Percentiles rank a stretch among this genome's conserved stretches.
Evolutionary conservation across 768 basidiomycete genomes (phyloP).

Genomic region (Phaeolepiota aurea): DNA sequence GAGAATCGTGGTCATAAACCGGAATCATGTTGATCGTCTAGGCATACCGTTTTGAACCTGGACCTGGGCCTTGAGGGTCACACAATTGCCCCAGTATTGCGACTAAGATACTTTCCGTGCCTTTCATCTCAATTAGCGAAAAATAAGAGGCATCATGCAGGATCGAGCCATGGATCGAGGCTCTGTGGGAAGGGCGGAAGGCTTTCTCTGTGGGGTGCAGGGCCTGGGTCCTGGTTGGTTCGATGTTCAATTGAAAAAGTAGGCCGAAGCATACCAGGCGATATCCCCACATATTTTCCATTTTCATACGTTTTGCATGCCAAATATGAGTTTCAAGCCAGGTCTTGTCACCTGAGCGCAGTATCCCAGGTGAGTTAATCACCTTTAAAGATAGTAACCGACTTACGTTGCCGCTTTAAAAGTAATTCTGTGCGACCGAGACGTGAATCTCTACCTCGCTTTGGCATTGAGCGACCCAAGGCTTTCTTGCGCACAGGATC

Average conservation of each 20-base stretch:
- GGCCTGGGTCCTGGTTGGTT: slow-evolving; percentile 38
- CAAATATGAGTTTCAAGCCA: slow-evolving; percentile 98
- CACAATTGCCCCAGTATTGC: slow-evolving; percentile 44
- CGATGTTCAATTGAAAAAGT: not conserved
- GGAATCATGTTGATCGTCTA: not conserved
- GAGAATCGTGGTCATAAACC: not conserved
- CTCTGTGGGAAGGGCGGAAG: slow-evolving; percentile 86
- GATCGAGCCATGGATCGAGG: slow-evolving; percentile 77
- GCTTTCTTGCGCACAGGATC: slow-evolving; percentile 31
- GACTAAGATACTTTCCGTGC: slow-evolving; percentile 47
- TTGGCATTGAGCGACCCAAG: slow-evolving; percentile 39
- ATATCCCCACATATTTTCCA: slow-evolving; percentile 91
- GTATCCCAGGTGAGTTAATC: slow-evolving; percentile 1
- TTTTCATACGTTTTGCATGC: slow-evolving; percentile 96
- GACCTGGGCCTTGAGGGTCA: slow-evolving; percentile 54
- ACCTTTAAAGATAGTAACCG: not conserved
- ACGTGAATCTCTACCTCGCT: slow-evolving; percentile 54
- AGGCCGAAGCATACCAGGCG: slow-evolving; percentile 48
- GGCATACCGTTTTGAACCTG: slow-evolving; percentile 53
- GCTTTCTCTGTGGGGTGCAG: slow-evolving; percentile 86
- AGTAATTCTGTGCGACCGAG: slow-evolving; percentile 53
- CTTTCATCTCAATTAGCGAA: slow-evolving; percentile 66
- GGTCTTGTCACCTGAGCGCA: slow-evolving; percentile 58
- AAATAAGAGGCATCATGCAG: slow-evolving; percentile 88
- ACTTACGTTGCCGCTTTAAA: slow-evolving; percentile 66